Percentiles rank a stretch among this genome's conserved stretches.
These are phyloP conservation scores for Colletotrichum sp. DNA, from an alignment of 2,329 filamentous ascomycete genomes.

Conservation along the genomic window DNA sequence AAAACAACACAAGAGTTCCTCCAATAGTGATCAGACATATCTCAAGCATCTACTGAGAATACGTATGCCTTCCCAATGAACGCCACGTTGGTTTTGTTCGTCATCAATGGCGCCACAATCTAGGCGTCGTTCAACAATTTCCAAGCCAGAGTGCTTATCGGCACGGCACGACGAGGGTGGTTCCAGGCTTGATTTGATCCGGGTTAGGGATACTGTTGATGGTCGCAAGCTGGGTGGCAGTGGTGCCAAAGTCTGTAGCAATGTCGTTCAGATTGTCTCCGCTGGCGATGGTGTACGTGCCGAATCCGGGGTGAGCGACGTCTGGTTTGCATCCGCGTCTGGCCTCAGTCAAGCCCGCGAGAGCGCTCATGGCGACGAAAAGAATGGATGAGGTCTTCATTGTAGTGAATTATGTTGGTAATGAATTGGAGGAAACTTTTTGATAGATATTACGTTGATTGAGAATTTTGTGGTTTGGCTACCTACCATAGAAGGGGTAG, in stretches of 20 bases:
- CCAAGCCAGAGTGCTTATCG: background rate
- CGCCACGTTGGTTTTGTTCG: rapidly evolving
- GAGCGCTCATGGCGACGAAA: background rate
- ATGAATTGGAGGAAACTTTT: background rate
- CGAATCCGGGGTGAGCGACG: background rate
- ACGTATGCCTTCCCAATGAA: background rate
- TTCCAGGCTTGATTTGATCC: background rate
- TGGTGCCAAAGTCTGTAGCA: background rate
- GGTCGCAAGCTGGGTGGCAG: background rate
- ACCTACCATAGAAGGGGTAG: background rate
- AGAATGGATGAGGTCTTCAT: background rate
- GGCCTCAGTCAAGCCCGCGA: background rate
- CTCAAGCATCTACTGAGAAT: rapidly evolving
- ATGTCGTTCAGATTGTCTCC: background rate
- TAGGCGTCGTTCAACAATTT: background rate
- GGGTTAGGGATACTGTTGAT: background rate
- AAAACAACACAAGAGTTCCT: background rate
- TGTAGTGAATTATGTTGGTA: too few species aligned
- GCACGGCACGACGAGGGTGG: background rate
- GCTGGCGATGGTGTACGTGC: background rate
- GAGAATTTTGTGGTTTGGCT: background rate
- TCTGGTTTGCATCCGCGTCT: background rate
- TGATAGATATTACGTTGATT: background rate
- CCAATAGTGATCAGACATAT: background rate
- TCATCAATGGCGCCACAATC: background rate